A percentile compares a stretch with the other conserved stretches of the same genome.
Evolutionary conservation across 768 basidiomycete species (phyloP).

Genomic region (Naganishia randhawae): DNA sequence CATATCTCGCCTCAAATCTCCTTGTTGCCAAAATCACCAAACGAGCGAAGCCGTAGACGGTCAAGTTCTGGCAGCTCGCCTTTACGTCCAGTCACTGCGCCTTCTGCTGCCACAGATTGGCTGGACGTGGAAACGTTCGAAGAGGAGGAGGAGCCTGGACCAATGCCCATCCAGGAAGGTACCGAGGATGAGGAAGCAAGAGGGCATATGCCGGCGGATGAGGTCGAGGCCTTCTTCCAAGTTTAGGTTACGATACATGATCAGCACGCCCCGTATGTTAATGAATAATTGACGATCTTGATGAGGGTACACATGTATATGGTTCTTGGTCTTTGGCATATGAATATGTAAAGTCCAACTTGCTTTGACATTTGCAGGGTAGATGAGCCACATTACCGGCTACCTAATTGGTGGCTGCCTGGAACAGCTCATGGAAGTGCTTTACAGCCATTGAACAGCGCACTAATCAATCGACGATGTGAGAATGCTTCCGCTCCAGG

Average conservation of each 20-base stretch:
- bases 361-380: too few species aligned
- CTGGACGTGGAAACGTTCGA: conserved; percentile 63
- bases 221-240: conserved; percentile 51
- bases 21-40: conserved; percentile 84
- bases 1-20: conserved; percentile 97
- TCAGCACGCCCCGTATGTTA: background rate
- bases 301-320: too few species aligned
- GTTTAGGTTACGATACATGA: conserved; percentile 30
- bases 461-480: too few species aligned
- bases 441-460: too few species aligned
- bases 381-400: too few species aligned
- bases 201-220: conserved; percentile 47
- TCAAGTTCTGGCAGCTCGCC: conserved; percentile 67
- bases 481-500: too few species aligned
- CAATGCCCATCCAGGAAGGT: conserved; percentile 58
- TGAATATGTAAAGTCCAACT: too few species aligned
- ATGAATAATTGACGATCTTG: background rate
- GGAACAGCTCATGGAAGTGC: too few species aligned
- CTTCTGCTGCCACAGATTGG: conserved; percentile 55
- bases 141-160: conserved; percentile 69
- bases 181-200: conserved; percentile 44
- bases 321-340: too few species aligned
- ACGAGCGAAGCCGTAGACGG: conserved; percentile 62
- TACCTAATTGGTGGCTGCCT: too few species aligned
- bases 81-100: conserved; percentile 75